phyloP scores from a whole-genome alignment of 192 early-diverging fungal species.

The Podila epigama region DNA sequence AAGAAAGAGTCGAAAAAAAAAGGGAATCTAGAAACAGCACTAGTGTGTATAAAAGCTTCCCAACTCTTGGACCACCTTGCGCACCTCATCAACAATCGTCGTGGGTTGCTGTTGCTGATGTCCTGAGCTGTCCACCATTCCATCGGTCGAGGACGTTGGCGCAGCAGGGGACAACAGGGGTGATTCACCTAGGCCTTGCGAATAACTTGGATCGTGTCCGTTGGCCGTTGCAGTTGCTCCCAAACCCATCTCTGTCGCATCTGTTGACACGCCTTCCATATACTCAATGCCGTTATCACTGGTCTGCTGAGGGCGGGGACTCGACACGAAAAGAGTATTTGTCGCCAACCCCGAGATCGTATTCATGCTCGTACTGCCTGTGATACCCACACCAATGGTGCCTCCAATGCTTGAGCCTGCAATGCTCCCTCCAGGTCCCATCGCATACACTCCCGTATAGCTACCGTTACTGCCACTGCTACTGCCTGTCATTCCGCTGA shows the following conservation, averaged over 20 bases:
- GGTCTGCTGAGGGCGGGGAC: conserved; percentile 16
- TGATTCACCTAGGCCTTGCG: conserved; percentile 32
- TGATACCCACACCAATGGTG: background rate
- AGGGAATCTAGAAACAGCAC: background rate
- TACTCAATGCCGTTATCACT: conserved; percentile 6
- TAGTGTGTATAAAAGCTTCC: conserved; percentile 39
- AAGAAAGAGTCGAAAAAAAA: background rate
- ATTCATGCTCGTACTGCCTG: conserved; percentile 26
- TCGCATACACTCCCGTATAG: background rate
- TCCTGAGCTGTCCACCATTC: background rate
- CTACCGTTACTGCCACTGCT: background rate
- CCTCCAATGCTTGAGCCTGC: background rate
- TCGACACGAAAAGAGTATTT: conserved; percentile 38
- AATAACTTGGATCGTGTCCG: conserved; percentile 13
- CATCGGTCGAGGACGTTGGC: background rate
- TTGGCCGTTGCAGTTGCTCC: background rate
- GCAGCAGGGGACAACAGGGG: background rate
- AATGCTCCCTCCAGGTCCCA: background rate
- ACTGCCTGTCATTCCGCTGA: background rate
- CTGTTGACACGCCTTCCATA: conserved; percentile 22
- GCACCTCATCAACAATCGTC: conserved; percentile 44
- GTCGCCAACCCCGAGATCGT: conserved; percentile 30
- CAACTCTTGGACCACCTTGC: conserved; percentile 39
- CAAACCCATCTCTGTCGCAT: background rate
- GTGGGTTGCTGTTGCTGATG: conserved; percentile 9